Percentiles rank a stretch among this genome's conserved stretches.
phyloP scores from a whole-genome alignment of 768 basidiomycete genomes.

The Termitomyces sp. region DNA sequence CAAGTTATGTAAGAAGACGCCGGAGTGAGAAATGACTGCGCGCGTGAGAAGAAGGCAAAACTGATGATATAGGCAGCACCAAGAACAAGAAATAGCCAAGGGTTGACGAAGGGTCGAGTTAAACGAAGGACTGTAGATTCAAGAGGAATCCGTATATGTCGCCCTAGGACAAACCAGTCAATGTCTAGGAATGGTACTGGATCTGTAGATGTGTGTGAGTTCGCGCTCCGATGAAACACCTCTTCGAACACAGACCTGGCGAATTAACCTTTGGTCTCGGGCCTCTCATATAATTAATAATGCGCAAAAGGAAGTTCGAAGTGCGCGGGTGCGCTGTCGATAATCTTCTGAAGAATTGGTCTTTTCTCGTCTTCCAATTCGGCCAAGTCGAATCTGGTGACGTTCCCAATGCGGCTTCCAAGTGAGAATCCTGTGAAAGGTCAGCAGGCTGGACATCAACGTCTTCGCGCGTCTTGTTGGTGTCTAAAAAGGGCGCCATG shows the following conservation, averaged over 20 bases:
- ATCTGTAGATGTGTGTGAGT: conserved; percentile 40
- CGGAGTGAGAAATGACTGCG: conserved; percentile 71
- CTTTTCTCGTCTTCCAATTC: conserved; percentile 16
- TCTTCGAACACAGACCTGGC: conserved; percentile 30
- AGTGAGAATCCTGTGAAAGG: conserved; percentile 11
- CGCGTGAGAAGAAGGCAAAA: conserved; percentile 68
- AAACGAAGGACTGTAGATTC: conserved; percentile 51
- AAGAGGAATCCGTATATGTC: conserved; percentile 39
- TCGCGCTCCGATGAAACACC: background rate
- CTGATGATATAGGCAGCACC: conserved; percentile 63
- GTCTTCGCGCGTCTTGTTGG: conserved; percentile 3
- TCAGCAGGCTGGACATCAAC: conserved; percentile 11
- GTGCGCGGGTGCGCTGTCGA: conserved; percentile 19
- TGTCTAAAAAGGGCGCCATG: background rate
- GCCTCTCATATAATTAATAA: conserved; percentile 46
- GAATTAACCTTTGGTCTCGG: conserved; percentile 57
- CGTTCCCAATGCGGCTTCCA: conserved; percentile 13
- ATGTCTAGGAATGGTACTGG: conserved; percentile 55
- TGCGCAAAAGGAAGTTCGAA: conserved; percentile 16
- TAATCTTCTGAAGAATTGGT: conserved; percentile 17
- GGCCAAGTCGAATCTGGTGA: background rate
- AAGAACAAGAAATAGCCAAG: conserved; percentile 55
- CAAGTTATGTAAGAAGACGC: conserved; percentile 62
- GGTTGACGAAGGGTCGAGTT: conserved; percentile 49
- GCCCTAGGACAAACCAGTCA: conserved; percentile 35